These are phyloP conservation scores for Dentipellis sp. DNA, from an alignment of 768 basidiomycete species.

Conservation along the genomic window DNA sequence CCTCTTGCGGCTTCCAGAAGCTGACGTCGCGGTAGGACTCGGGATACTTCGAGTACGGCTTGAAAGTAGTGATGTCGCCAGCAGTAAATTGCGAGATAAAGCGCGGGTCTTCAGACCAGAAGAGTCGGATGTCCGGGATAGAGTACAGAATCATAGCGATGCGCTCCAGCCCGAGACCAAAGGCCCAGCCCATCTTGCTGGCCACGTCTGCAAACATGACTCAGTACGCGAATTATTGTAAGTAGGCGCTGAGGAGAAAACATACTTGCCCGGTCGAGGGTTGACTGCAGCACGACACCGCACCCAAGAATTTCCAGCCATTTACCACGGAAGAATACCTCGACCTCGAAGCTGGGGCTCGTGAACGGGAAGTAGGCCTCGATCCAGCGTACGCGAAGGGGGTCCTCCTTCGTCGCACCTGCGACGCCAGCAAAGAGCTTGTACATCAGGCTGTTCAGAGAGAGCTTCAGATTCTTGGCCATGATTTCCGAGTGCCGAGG, in stretches of 20 bases:
- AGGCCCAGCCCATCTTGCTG: constrained; percentile 93
- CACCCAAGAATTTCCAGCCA: constrained; percentile 97
- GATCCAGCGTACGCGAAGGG: constrained; percentile 90
- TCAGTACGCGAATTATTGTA: background rate
- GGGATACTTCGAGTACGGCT: constrained; percentile 89
- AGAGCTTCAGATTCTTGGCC: constrained; percentile 80
- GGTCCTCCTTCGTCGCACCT: constrained; percentile 45
- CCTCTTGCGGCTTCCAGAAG: constrained; percentile 67
- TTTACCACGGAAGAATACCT: constrained; percentile 91
- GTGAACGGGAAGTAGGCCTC: constrained; percentile 99
- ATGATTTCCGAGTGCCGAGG: constrained; percentile 63
- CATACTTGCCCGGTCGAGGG: constrained; percentile 80
- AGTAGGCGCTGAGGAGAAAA: constrained; percentile 10
- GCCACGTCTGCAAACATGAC: constrained; percentile 43
- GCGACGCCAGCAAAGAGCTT: constrained; percentile 63
- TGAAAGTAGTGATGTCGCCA: constrained; percentile 74
- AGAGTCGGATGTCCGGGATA: constrained; percentile 95
- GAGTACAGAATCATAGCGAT: constrained; percentile 97
- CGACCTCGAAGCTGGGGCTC: constrained; percentile 94
- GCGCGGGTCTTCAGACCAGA: constrained; percentile 87
- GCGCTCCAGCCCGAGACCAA: constrained; percentile 92
- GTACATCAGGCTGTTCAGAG: constrained; percentile 79
- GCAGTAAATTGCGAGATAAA: constrained; percentile 82
- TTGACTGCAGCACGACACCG: constrained; percentile 86
- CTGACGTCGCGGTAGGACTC: constrained; percentile 90